Percentiles rank a stretch among this genome's conserved stretches.
Evolutionary conservation across 768 basidiomycete species (phyloP).

Genomic region (Trametes maxima): DNA sequence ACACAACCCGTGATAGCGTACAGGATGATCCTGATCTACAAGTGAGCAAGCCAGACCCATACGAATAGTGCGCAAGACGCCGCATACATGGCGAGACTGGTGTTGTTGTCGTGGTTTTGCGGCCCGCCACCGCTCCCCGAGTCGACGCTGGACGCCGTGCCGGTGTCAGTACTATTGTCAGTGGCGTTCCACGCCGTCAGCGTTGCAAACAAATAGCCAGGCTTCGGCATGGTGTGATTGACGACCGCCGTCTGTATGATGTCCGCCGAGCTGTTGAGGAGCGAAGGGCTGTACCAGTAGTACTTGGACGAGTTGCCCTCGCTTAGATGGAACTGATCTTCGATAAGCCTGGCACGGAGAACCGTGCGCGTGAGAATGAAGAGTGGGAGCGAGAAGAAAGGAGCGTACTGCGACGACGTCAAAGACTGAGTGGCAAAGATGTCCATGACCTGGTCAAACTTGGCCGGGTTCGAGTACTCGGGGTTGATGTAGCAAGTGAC

Average conservation of each 20-base stretch:
- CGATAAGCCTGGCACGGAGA: constrained; percentile 44
- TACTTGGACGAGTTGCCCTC: constrained; percentile 48
- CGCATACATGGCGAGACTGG: constrained; percentile 70
- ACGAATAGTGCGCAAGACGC: constrained; percentile 1
- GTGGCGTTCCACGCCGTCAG: constrained; percentile 68
- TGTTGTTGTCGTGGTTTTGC: constrained; percentile 15
- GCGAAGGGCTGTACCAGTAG: constrained; percentile 58
- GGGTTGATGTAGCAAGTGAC: constrained; percentile 75
- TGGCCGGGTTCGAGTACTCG: constrained; percentile 62
- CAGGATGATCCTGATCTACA: constrained; percentile 63
- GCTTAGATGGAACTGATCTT: constrained; percentile 56
- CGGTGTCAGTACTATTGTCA: constrained; percentile 31
- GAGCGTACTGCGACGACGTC: constrained; percentile 8
- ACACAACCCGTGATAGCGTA: constrained; percentile 91
- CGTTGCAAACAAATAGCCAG: constrained; percentile 72
- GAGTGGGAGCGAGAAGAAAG: neutral
- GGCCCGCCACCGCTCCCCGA: neutral
- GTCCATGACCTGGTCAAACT: constrained; percentile 74
- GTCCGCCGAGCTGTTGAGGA: constrained; percentile 55
- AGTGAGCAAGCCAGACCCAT: neutral
- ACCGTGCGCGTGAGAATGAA: neutral
- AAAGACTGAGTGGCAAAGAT: constrained; percentile 74
- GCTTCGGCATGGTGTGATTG: constrained; percentile 44
- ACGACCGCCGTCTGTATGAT: constrained; percentile 47
- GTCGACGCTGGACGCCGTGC: constrained; percentile 28